Conservation (phyloP, 2,329 filamentous ascomycete species). For the Hymenoscyphus linearis region DNA sequence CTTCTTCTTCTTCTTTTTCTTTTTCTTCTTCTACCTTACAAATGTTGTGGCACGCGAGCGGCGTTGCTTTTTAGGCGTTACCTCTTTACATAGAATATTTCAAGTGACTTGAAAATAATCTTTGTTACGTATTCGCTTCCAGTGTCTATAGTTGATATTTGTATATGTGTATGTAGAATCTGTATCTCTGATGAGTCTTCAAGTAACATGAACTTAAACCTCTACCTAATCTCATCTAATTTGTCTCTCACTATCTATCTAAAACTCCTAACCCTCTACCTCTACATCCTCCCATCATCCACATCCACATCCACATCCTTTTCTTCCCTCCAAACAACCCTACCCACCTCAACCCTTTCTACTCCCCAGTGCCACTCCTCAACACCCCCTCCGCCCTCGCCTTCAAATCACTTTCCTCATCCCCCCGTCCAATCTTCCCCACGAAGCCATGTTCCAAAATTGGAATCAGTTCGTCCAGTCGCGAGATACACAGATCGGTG, state of each 20-base stretch:
- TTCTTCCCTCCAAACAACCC: not conserved
- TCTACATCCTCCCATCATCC: no score
- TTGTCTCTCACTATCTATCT: not conserved
- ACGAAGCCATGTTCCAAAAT: constrained; percentile 72
- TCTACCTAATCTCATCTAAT: not conserved
- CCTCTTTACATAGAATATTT: not conserved
- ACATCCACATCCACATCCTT: not conserved
- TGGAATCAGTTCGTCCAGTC: constrained; percentile 69
- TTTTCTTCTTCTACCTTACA: not conserved
- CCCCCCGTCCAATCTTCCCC: constrained; percentile 35
- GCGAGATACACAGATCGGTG: constrained; percentile 68
- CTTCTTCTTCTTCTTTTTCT: not conserved
- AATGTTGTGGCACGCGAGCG: constrained; percentile 2
- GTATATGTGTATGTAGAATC: not conserved
- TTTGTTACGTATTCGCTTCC: constrained; percentile 2
- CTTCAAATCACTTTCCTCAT: constrained; percentile 22
- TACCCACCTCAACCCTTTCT: not conserved
- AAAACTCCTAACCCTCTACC: not conserved
- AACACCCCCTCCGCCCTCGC: constrained; percentile 18
- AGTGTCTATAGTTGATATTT: not conserved
- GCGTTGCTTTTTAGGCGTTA: constrained; percentile 10
- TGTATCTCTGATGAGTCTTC: not conserved
- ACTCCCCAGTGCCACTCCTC: constrained; percentile 18
- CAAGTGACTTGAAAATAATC: not conserved
- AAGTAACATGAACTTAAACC: not conserved